Evolutionary conservation across 2,329 filamentous ascomycete species (phyloP), one percentile per base, ranked within the genome.

Genomic region (Pseudogymnoascus sp.): DNA sequence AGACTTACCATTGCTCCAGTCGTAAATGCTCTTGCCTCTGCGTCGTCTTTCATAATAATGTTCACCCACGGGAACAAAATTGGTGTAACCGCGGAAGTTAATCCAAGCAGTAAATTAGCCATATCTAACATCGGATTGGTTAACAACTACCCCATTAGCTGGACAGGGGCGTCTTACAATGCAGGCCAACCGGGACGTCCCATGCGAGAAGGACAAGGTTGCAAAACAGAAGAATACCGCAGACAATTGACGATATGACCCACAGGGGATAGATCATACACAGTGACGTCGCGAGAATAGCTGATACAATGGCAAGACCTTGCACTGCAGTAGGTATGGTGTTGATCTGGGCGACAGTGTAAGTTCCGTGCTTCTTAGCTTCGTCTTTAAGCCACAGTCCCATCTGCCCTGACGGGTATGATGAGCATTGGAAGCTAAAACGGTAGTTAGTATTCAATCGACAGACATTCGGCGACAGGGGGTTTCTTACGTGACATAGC

Each of bases 381-480:
- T 78, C 76, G 82, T 77, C 25, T 58, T 69, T 68, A 7, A 68
- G 63, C 67, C 67, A 69, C 8, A 69, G 44, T 12, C 63, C 66
- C 66, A 69, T 68, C 21, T 69, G 67, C 9, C 61, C 38, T 12
- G 65, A 65, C 17, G 67, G 65, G 25, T 69, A 67, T 36, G 44
- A 51, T 2, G 44, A 15, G 3, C 66, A 68, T 59, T 59, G 55
- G 7, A 59, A 59, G 55, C 55, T 59, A 38, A 51, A 29, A 51
- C n/a, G 10, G 3, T 4, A 9, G 42, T 48, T 29, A 48, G 42
- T 29, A 48, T 8, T 7, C 3, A 48, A 48, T 29, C 15, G 2
- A 48, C 6, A 13, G 7, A 7, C 42, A 48, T 4, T 44, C 8
- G 2, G n/a, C 21, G 17, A 10, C 2, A 38, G 25, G 25, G 3